A percentile compares a stretch with the other conserved stretches of the same genome.
Conservation (phyloP, 2,329 filamentous ascomycete species). For the Hypomyces rosellus region DNA sequence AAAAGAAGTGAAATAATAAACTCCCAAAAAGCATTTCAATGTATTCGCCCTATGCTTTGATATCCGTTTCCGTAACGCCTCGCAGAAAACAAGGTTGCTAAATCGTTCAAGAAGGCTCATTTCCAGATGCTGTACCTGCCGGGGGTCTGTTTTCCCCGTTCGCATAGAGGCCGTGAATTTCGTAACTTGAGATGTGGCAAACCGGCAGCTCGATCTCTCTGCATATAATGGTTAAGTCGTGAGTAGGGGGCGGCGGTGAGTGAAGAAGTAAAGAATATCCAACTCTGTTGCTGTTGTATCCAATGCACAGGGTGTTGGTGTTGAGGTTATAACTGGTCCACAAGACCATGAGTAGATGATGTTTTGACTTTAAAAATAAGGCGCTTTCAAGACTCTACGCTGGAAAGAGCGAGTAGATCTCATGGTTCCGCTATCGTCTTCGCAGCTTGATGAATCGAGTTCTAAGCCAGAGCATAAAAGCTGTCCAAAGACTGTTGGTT, state of each 20-base stretch:
- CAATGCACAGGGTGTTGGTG: no score
- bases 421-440: constrained; percentile 27
- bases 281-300: no score
- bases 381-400: no score
- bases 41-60: constrained; percentile 10
- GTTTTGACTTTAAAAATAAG: no score
- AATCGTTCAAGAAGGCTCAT: constrained; percentile 2
- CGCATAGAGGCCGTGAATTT: constrained; percentile 8
- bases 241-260: not conserved
- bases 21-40: constrained; percentile 1
- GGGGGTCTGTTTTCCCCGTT: constrained; percentile 12
- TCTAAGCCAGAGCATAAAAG: constrained; percentile 57
- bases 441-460: constrained; percentile 42
- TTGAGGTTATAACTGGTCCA: no score
- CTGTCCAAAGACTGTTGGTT: constrained; percentile 56
- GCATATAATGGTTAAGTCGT: constrained; percentile 1
- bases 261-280: not conserved
- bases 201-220: constrained; percentile 5
- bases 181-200: constrained; percentile 4
- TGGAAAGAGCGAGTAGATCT: no score
- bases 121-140: constrained; percentile 8
- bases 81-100: constrained; percentile 8
- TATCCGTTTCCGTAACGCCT: constrained; percentile 10
- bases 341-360: no score
- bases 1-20: not conserved